Base-by-base conservation (phyloP, 164 flowering plant genomes). In the Kingdonia uniflora region DNA sequence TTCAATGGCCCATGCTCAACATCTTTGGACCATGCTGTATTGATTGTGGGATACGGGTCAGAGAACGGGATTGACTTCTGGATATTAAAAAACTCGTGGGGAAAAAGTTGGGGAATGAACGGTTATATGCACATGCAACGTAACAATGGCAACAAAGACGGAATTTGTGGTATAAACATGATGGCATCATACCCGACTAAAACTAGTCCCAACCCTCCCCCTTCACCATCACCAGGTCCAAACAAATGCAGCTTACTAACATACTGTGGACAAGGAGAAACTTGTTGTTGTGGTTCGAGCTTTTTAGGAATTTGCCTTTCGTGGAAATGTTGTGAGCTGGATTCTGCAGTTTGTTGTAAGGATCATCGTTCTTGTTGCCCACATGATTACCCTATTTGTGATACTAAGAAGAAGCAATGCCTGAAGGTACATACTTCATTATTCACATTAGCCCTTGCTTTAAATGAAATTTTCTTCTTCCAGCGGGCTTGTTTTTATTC, bases 81-180 rank as follows among this genome's bases (percentile, higher is more conserved):
- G 97, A 82, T 90, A 41, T 61, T 86, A 38, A 90, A 90, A 72
- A 86, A 90, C 37, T 86, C 95, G 20, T 89, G 97, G 97, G 97
- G 97, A 54, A 68, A 51, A 42, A 13, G 39, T 5, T 90, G 97
- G 97, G 97, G 97, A 62, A 82, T 79, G 74, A 42, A 68, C 37
- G 97, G 99, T 17, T 94, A 84, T 47, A 73, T 84, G 35, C 72
- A 86, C 64, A 80, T 94, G 77, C 64, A 37, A 14, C 75, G 96
- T 7, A 86, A 76, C 52, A 68, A 61, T 53, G 84, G 80, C 7
- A 72, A 63, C 50, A 33, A 77, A 5, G 49, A 73, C 56, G 96
- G 98, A 19, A 39, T 89, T 0, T 94, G 99, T 67, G 99, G 99
- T 19, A 83, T 94, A 49, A 85, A 88, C 75, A 74, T 59, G 77